Base-by-base conservation (phyloP, 2,329 filamentous ascomycete species). In the Lizonia empirigonia region DNA sequence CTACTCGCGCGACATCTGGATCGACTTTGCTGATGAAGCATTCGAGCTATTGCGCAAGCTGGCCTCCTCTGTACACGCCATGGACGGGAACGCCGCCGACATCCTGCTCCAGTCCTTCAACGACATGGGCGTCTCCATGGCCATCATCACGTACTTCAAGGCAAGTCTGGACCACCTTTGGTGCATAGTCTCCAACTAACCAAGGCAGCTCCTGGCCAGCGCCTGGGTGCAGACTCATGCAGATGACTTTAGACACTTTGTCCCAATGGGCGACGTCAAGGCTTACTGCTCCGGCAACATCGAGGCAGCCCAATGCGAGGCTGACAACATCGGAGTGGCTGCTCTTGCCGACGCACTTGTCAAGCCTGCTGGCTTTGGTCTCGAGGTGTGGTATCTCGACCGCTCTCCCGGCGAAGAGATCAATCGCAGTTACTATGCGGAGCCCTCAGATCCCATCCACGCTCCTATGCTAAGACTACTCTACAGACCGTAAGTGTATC, bases 371-470 rank as follows among this genome's bases (percentile, higher is more conserved):
- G 85, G 86, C 13, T 85, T 97, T 57, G 85, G 87, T 4, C 83
- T 97, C 16, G 91, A 97, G 68, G 89, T 97, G 56, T 85, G 91
- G 45, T 97, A 97, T 69, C 84, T 99, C 7, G 94, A 97, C 70
- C 85, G 91, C 62, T 96, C 89, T 64, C 80, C 85, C 36, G 92
- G 91, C 15, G 81, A 83, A 37, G 82, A 89, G 63, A 90, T 91
- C 64, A 96, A 90, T 67, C 62, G 62, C 44, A 82, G 80, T 24
- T 86, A 89, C 69, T 81, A 82, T 18, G 84, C 88, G 63, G 85
- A 78, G 50, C 74, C 76, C n/a, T 64, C 68, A 12, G 66, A 68
- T 41, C 62, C 81, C 3, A 78, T 82, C 19, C 69, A 70, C 82
- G 53, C 81, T 80, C 67, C 92, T 77, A 82, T 86, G 77, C 70